phyloP scores from a whole-genome alignment of 202 grass and related monocot genomes.

The Schoenoplectus tabernaemontani region DNA sequence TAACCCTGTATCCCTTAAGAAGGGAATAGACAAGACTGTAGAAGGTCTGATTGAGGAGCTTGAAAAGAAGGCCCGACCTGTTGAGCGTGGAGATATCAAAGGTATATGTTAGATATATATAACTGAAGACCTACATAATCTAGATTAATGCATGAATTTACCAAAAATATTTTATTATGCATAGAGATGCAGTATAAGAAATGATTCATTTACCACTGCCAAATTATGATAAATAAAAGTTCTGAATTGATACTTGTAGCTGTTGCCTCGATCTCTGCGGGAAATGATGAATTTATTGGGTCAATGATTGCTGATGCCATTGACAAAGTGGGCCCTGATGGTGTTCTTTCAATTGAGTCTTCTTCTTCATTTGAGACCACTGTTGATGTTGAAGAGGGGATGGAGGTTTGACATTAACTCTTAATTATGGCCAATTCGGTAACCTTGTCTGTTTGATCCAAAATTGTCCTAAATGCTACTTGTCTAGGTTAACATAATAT shows the following conservation, averaged over 20 bases:
- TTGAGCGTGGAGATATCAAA: constrained; percentile 79
- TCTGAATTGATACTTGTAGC: constrained; percentile 24
- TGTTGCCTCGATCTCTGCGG: constrained; percentile 77
- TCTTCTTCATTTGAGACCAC: constrained; percentile 94
- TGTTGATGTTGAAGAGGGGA: constrained; percentile 97
- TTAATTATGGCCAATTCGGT: background rate
- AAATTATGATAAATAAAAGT: background rate
- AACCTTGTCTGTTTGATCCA: background rate
- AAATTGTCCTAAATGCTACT: background rate
- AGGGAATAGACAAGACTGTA: constrained; percentile 89
- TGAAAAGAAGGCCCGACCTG: constrained; percentile 66
- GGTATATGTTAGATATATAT: constrained; percentile 23
- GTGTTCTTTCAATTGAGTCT: constrained; percentile 86
- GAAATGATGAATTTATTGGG: constrained; percentile 80
- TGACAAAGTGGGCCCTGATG: constrained; percentile 93
- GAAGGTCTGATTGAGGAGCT: constrained; percentile 58
- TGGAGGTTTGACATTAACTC: constrained; percentile 49
- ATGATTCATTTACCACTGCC: background rate
- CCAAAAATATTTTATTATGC: background rate
- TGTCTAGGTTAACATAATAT: background rate
- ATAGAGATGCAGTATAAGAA: background rate
- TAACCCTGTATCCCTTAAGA: constrained; percentile 93
- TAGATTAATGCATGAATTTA: background rate
- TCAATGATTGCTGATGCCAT: constrained; percentile 87
- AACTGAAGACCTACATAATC: background rate